Conservation (phyloP, 495 filamentous ascomycete species). For the Aspergillus funiculosus region DNA sequence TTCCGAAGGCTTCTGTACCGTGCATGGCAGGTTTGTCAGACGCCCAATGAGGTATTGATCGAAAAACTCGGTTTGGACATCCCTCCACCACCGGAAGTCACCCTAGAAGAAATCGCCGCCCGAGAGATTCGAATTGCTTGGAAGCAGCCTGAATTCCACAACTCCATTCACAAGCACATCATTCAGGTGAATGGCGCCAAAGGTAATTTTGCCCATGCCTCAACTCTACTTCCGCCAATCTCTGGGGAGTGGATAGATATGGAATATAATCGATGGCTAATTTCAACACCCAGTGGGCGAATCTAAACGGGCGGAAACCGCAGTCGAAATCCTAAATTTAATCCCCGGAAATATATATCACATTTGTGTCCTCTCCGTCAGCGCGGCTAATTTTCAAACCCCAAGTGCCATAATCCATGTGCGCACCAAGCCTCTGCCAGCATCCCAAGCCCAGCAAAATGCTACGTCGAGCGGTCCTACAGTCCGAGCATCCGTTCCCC, state of each 20-base stretch:
- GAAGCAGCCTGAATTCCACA: constrained; percentile 71
- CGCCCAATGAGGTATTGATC: constrained; percentile 84
- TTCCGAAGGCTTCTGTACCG: constrained; percentile 66
- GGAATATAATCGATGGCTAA: constrained; percentile 11
- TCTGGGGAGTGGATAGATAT: too few species aligned
- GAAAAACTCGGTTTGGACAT: constrained; percentile 89
- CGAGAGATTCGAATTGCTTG: constrained; percentile 88
- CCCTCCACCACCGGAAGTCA: constrained; percentile 81
- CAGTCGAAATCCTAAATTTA: constrained; percentile 80
- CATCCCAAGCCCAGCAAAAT: constrained; percentile 50
- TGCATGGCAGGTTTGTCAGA: constrained; percentile 78
- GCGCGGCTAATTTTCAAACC: constrained; percentile 83
- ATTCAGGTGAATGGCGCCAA: constrained; percentile 91
- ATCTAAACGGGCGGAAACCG: constrained; percentile 75
- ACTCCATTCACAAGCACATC: constrained; percentile 76
- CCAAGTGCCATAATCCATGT: constrained; percentile 80
- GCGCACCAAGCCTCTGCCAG: constrained; percentile 57
- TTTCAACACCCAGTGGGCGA: constrained; percentile 62
- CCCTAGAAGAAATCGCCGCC: constrained; percentile 80
- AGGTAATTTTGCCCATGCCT: constrained; percentile 47
- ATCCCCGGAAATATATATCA: constrained; percentile 85
- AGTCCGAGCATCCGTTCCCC: constrained; percentile 41
- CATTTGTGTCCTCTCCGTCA: constrained; percentile 83
- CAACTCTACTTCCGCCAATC: background rate
- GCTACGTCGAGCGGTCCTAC: constrained; percentile 33